Conservation (phyloP, 108 stramenopile genomes). For the Discostella pseudostelligera region DNA sequence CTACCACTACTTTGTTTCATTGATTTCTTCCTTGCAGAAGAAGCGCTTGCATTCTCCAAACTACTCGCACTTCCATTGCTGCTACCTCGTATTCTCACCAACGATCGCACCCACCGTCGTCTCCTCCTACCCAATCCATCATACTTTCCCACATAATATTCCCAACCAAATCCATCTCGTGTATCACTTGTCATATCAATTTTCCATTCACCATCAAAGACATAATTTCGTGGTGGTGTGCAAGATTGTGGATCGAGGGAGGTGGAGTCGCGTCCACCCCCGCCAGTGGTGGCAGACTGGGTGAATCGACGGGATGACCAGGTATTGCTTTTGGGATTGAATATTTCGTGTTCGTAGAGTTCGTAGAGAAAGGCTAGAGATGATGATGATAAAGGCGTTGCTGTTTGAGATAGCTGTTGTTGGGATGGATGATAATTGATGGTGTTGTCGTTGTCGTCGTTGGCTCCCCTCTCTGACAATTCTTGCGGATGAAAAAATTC, state of each 20-base stretch:
- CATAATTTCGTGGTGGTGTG: slow-evolving; percentile 46
- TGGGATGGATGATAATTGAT: too few species aligned
- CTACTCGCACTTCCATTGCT: not conserved
- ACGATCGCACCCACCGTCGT: slow-evolving; percentile 65
- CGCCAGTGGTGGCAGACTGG: slow-evolving; percentile 28
- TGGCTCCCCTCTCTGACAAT: too few species aligned
- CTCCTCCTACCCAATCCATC: slow-evolving; percentile 56
- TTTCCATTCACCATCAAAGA: slow-evolving; percentile 77
- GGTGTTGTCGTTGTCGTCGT: too few species aligned
- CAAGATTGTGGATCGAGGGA: slow-evolving; percentile 34
- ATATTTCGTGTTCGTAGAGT: slow-evolving; percentile 46
- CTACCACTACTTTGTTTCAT: not conserved
- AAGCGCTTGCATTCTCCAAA: not conserved
- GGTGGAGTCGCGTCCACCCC: slow-evolving; percentile 37
- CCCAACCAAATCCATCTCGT: slow-evolving; percentile 74
- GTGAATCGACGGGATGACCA: slow-evolving; percentile 38
- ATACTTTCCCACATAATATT: slow-evolving; percentile 51
- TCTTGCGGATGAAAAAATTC: too few species aligned
- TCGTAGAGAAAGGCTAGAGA: slow-evolving; percentile 41
- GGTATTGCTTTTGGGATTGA: slow-evolving; percentile 20
- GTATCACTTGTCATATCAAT: slow-evolving; percentile 58
- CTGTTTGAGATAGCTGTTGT: not conserved
- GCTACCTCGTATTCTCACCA: slow-evolving; percentile 15
- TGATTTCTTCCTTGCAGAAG: not conserved
- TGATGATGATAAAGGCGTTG: slow-evolving; percentile 12